Percentiles rank a stretch among this genome's conserved stretches.
phyloP scores from a whole-genome alignment of 1,139 yeast species.

The Hansenula lynferdii region DNA sequence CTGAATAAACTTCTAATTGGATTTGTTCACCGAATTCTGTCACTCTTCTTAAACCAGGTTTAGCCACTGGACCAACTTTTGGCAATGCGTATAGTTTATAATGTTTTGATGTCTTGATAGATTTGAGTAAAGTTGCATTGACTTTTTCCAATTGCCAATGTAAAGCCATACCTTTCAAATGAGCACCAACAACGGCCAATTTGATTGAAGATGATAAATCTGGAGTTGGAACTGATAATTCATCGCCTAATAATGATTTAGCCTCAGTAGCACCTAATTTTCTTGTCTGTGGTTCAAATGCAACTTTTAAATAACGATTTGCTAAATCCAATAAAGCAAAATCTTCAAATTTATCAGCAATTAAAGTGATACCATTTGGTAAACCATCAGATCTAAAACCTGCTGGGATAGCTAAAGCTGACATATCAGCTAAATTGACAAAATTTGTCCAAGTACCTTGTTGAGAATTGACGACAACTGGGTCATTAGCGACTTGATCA shows the following conservation, averaged over 20 bases:
- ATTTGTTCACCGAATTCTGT: conserved; percentile 52
- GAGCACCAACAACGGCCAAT: conserved; percentile 96
- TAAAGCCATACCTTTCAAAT: conserved; percentile 78
- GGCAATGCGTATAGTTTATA: conserved; percentile 84
- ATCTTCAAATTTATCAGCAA: conserved; percentile 80
- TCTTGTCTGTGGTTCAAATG: conserved; percentile 43
- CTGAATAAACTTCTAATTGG: conserved; percentile 74
- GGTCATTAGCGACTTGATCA: conserved; percentile 66
- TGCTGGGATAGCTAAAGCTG: conserved; percentile 87
- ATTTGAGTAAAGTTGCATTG: conserved; percentile 64
- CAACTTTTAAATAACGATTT: conserved; percentile 52
- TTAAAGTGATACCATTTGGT: conserved; percentile 85
- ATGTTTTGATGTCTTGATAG: conserved; percentile 65
- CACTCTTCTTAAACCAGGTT: conserved; percentile 80
- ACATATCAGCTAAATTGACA: conserved; percentile 88
- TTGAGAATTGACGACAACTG: conserved; percentile 74
- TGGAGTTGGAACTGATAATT: conserved; percentile 34
- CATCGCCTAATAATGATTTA: conserved; percentile 30
- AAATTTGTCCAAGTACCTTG: conserved; percentile 98
- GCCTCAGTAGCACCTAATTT: conserved; percentile 36
- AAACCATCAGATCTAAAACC: conserved; percentile 82
- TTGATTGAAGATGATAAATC: conserved; percentile 40
- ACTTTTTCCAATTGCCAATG: conserved; percentile 93
- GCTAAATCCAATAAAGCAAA: conserved; percentile 86
- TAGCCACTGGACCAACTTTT: conserved; percentile 62